These are phyloP conservation scores for Centaurea solstitialis DNA, from an alignment of 129 eudicot species.

Conservation along the genomic window DNA sequence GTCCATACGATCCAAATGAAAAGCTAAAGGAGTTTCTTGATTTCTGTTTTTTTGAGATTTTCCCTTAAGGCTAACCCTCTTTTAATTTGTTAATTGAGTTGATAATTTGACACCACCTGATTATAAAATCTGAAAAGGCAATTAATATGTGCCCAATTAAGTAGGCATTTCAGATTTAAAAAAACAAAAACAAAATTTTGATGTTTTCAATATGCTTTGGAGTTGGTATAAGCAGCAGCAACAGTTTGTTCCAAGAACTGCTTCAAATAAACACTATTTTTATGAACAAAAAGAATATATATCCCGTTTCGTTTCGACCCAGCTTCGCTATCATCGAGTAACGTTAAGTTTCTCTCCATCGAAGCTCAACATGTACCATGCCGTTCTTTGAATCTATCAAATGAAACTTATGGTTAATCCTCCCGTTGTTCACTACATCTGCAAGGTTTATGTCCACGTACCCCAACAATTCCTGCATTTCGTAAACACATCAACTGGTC, in stretches of 20 bases:
- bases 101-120: too few species aligned
- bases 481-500: not conserved
- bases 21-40: too few species aligned
- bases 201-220: not conserved
- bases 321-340: constrained; percentile 27
- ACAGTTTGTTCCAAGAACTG: not conserved
- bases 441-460: constrained; percentile 69
- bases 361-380: constrained; percentile 61
- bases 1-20: too few species aligned
- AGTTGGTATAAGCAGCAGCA: constrained; percentile 4
- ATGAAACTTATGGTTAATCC: constrained; percentile 81
- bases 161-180: too few species aligned
- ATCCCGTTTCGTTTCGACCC: not conserved
- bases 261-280: not conserved
- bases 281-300: not conserved
- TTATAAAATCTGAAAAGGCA: too few species aligned
- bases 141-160: too few species aligned
- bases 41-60: too few species aligned
- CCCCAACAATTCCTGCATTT: constrained; percentile 78
- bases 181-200: not conserved
- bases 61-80: too few species aligned
- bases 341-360: constrained; percentile 70
- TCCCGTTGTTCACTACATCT: constrained; percentile 85
- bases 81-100: too few species aligned
- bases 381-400: constrained; percentile 88